Conservation (phyloP, 306 rosid genomes). For the Ochetophila trinervis region DNA sequence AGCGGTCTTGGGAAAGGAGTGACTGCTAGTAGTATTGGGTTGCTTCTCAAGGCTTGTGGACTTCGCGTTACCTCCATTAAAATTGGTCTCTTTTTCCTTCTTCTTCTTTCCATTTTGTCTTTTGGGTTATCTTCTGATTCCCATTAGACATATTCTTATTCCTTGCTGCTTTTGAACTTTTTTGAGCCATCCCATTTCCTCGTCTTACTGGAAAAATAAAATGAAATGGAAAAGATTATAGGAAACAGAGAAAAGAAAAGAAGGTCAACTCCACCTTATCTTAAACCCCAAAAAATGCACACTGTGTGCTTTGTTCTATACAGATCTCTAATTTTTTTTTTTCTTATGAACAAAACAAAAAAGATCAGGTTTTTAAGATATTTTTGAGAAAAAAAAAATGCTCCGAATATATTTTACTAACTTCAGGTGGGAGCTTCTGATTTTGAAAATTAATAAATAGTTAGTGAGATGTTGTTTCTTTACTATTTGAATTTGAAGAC, state of each 20-base stretch:
- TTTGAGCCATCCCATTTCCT: not conserved
- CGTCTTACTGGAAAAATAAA: conserved; percentile 6
- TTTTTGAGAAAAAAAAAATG: no score
- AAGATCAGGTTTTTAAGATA: no score
- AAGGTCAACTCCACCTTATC: not conserved
- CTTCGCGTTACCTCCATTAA: conserved; percentile 85
- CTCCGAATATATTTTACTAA: no score
- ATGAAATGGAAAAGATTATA: not conserved
- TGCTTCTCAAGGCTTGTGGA: conserved; percentile 90
- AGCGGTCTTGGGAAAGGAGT: conserved; percentile 97
- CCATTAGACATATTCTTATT: not conserved
- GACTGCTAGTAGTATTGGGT: conserved; percentile 92
- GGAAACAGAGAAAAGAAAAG: not conserved
- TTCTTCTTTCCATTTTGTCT: not conserved
- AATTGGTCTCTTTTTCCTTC: conserved; percentile 61
- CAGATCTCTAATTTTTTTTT: not conserved
- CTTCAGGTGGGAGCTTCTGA: not conserved
- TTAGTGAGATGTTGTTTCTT: not conserved
- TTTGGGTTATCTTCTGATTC: not conserved
- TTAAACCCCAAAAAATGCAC: not conserved
- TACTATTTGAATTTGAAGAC: not conserved
- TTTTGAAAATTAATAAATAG: not conserved
- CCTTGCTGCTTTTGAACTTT: conserved; percentile 9
- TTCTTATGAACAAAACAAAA: no score
- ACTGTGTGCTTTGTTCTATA: not conserved